Base-by-base conservation (phyloP, 2,329 filamentous ascomycete genomes). In the Colletotrichum musae region DNA sequence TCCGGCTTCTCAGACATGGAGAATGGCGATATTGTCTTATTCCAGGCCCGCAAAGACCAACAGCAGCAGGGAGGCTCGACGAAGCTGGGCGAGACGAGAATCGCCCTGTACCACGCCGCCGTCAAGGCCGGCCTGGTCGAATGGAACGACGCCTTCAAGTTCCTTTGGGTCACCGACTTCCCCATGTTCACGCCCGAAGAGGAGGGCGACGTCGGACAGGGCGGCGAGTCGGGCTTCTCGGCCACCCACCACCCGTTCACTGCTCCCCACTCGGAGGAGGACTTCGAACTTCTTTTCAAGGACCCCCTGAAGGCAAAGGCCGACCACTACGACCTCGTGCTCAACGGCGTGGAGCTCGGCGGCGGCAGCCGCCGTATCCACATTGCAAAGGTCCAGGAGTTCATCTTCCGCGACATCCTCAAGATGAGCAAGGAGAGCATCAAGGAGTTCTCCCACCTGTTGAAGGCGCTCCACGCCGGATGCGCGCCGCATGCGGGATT, bases 161-260 rank as follows among this genome's bases (percentile, higher is more conserved):
- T 95, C 79, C 86, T 92, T 64, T 99, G 96, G 96, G 88, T 99
- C 13, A 92, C 88, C 1, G 90, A 95, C 69, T 99, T 99, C 77
- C 96, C 96, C 13, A 89, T 99, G 75, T 99, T 99, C 82, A 94
- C 94, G 1, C 93, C 92, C 0, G 87, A 87, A 60, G 89, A 88
- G 58, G 80, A 81, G 9, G 82, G 87, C 59, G 82, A 93, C 54
- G 93, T 93, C 0, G 94, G 94, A 2, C 95, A 98, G 81, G 94
- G 93, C 61, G 94, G 94, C 18, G 80, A 85, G 1, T 90, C 94
- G 0, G 94, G 95, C 5, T 90, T 98, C 75, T 90, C 92, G 10
- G 91, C 95, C 1, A 97, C 95, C 0, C 96, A 99, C 77, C 96
- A 99, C 78, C 96, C 96, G 0, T 99, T 99, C 81, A 99, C 96